Base-by-base conservation (phyloP, 768 basidiomycete species). In the Boletus eberwhitei region DNA sequence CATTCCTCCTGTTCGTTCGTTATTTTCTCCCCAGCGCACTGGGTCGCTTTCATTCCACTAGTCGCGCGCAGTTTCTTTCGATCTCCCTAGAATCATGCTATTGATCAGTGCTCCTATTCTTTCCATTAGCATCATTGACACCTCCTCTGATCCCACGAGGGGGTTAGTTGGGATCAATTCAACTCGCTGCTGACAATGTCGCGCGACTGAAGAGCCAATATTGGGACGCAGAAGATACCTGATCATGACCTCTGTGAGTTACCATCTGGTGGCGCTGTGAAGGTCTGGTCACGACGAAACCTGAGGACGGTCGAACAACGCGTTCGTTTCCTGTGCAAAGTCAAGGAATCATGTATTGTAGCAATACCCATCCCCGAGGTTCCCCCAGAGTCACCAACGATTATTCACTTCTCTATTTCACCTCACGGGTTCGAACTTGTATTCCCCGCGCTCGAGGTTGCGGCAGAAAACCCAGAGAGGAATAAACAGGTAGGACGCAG, bases 261-360 rank as follows among this genome's bases (percentile, higher is more conserved):
- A 47, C 85, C 86, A 12, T 70, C 87, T 52, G 21, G 31, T 46
- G 19, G 24, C 40, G 17, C 40, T 52, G 39, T 44, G 40, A 35
- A 19, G 11, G 32, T 29, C 44, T 53, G 42, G 26, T 57, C 24
- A 35, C 45, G 52, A 37, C 34, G 19, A 41, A 26, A 26, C 48
- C 36, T 39, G 36, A 55, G 36, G 22, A n/a, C 63, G 90, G 87
- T 79, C 61, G 86, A 88, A 68, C 80, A 90, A 50, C 85, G 89
- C 29, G 85, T 87, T 5, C 75, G 80, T 54, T 91, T 92, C 73
- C 73, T 91, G 26, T 86, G 85, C 54, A 91, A 85, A 70, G 73
- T 92, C 40, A 75, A 80, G 37, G 83, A 83, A n/a, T 81, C 85
- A 3, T 85, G 82, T 8, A 79, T 85, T 11, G 77, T 80, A 11